A percentile compares a stretch with the other conserved stretches of the same genome.
phyloP scores from a whole-genome alignment of 2,329 filamentous ascomycete species.

The Colletotrichum viniferum region DNA sequence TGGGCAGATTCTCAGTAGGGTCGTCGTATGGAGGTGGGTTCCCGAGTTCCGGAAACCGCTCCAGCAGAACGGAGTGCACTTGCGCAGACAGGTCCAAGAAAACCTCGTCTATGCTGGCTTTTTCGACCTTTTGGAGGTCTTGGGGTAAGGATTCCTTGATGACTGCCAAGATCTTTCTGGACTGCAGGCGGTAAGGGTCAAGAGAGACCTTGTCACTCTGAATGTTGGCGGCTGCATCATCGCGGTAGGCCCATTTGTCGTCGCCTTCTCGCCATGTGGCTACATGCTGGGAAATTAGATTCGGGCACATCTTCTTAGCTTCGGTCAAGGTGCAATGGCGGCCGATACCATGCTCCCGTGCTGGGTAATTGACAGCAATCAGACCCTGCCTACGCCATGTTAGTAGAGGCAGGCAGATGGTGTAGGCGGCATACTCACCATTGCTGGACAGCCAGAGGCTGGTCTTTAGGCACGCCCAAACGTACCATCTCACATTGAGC shows the following conservation, averaged over 20 bases:
- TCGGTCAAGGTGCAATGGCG: constrained; percentile 81
- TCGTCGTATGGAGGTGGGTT: constrained; percentile 76
- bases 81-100: constrained; percentile 91
- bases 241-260: constrained; percentile 87
- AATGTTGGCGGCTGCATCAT: constrained; percentile 80
- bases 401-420: neutral
- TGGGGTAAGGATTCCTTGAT: constrained; percentile 77
- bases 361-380: constrained; percentile 96
- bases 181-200: constrained; percentile 88
- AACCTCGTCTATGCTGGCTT: constrained; percentile 94
- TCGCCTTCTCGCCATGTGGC: constrained; percentile 95
- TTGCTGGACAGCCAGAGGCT: constrained; percentile 91
- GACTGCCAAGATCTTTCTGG: constrained; percentile 77
- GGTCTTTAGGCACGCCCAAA: constrained; percentile 73
- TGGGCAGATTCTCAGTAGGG: constrained; percentile 71
- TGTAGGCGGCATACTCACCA: constrained; percentile 57
- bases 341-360: constrained; percentile 78
- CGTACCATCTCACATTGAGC: constrained; percentile 95
- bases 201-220: constrained; percentile 91
- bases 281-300: constrained; percentile 87
- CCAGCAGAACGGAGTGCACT: constrained; percentile 75
- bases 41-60: constrained; percentile 76
- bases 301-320: constrained; percentile 84
- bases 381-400: constrained; percentile 73
- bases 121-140: constrained; percentile 78